Percentiles rank a stretch among this genome's conserved stretches.
These are phyloP conservation scores for Phialemoniopsis sp. DNA, from an alignment of 2,329 filamentous ascomycete genomes.

Conservation along the genomic window DNA sequence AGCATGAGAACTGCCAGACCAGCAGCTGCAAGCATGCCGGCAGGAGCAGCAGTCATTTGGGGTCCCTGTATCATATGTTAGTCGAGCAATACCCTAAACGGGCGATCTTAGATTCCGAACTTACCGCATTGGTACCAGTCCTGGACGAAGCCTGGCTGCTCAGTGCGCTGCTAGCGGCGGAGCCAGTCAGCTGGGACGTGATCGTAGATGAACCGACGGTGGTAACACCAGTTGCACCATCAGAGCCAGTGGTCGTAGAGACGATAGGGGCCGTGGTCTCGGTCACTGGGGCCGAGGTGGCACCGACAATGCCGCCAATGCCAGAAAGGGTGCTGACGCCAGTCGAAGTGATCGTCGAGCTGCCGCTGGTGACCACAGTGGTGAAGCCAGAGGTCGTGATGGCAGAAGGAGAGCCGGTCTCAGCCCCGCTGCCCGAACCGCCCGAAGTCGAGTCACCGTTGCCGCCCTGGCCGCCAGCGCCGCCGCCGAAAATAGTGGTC, in stretches of 20 bases:
- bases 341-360: conserved; percentile 25
- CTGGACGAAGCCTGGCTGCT: conserved; percentile 12
- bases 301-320: conserved; percentile 12
- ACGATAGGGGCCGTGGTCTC: conserved; percentile 9
- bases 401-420: conserved; percentile 11
- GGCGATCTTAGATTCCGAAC: conserved; percentile 5
- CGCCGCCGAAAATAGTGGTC: conserved; percentile 7
- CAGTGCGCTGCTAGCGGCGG: conserved; percentile 13
- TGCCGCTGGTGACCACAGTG: conserved; percentile 26
- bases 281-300: conserved; percentile 9
- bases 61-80: conserved; percentile 19
- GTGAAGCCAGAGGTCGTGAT: conserved; percentile 30
- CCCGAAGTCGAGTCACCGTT: not conserved
- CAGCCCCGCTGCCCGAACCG: no score
- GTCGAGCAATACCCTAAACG: not conserved
- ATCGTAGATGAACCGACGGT: conserved; percentile 16
- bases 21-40: conserved; percentile 41
- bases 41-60: conserved; percentile 38
- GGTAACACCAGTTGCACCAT: conserved; percentile 12
- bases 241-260: conserved; percentile 9
- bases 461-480: conserved; percentile 3
- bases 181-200: conserved; percentile 11
- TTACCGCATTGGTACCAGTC: conserved; percentile 17
- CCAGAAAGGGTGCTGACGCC: conserved; percentile 28
- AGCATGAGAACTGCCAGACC: conserved; percentile 45